These are phyloP conservation scores for Xylogone sp. DNA, from an alignment of 2,329 filamentous ascomycete species.

Conservation along the genomic window DNA sequence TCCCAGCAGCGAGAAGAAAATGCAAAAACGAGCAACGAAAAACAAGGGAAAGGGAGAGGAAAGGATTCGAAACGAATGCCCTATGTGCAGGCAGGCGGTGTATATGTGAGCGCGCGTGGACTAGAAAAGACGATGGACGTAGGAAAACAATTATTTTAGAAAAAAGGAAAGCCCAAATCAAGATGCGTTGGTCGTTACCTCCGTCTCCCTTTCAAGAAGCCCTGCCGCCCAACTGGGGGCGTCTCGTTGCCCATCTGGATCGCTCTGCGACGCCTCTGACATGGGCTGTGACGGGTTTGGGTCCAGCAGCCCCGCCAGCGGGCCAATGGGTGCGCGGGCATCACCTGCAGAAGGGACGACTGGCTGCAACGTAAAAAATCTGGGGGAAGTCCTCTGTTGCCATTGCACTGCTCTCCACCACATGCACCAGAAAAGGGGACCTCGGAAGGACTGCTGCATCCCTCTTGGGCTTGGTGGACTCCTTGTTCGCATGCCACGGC, in stretches of 20 bases:
- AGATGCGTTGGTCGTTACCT: neutral
- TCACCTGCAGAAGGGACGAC: neutral
- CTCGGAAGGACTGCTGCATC: too few relatives aligned
- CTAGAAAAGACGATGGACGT: neutral
- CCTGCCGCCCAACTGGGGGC: neutral
- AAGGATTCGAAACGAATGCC: conserved; percentile 3
- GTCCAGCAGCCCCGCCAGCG: neutral
- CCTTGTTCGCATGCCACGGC: too few relatives aligned
- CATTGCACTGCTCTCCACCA: too few relatives aligned
- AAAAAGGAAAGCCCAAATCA: too few relatives aligned
- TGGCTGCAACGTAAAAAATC: conserved; percentile 1
- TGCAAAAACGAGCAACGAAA: neutral
- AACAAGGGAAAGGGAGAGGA: conserved; percentile 6
- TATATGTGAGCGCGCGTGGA: neutral
- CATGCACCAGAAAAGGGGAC: too few relatives aligned
- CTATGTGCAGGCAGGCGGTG: conserved; percentile 13
- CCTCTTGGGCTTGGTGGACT: too few relatives aligned
- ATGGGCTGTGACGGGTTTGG: conserved; percentile 8
- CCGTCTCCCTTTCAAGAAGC: neutral
- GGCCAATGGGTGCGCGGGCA: neutral
- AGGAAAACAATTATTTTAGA: neutral
- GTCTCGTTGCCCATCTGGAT: conserved; percentile 5
- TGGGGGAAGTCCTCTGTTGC: too few relatives aligned
- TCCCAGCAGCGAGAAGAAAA: too few relatives aligned
- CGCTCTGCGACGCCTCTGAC: conserved; percentile 22